These are phyloP conservation scores for Marchantia paleacea DNA, from an alignment of 225 moss, liverwort and hornwort species.

Conservation along the genomic window DNA sequence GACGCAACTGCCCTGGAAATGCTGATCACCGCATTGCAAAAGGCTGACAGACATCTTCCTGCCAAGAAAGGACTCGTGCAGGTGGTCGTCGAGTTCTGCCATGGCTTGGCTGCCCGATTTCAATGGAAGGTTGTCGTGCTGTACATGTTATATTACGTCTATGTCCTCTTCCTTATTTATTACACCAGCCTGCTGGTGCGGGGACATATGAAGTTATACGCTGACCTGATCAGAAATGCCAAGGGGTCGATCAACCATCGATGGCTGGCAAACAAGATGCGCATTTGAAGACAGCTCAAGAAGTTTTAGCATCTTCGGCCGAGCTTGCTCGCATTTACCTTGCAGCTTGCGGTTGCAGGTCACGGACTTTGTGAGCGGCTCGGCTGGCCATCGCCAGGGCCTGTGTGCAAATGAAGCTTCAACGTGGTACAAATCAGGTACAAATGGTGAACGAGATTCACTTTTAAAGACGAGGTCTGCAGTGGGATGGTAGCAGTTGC, in stretches of 20 bases:
- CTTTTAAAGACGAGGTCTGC: too few relatives aligned
- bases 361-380: too few relatives aligned
- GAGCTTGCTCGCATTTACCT: too few relatives aligned
- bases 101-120: too few relatives aligned
- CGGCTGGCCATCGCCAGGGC: too few relatives aligned
- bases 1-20: neutral
- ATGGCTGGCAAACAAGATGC: neutral
- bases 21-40: neutral
- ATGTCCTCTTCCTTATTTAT: neutral
- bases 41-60: slow-evolving; percentile 10
- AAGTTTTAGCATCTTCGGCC: too few relatives aligned
- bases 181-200: neutral
- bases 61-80: neutral
- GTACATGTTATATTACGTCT: neutral
- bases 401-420: too few relatives aligned
- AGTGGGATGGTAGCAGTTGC: too few relatives aligned
- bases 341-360: too few relatives aligned
- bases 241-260: neutral
- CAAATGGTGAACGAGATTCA: too few relatives aligned
- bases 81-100: neutral
- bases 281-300: neutral
- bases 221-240: neutral
- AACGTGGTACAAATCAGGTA: too few relatives aligned
- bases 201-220: neutral
- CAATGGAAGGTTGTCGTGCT: neutral